Evolutionary conservation across 129 eudicot genomes (phyloP).

Genomic region (Cynara cardunculus): DNA sequence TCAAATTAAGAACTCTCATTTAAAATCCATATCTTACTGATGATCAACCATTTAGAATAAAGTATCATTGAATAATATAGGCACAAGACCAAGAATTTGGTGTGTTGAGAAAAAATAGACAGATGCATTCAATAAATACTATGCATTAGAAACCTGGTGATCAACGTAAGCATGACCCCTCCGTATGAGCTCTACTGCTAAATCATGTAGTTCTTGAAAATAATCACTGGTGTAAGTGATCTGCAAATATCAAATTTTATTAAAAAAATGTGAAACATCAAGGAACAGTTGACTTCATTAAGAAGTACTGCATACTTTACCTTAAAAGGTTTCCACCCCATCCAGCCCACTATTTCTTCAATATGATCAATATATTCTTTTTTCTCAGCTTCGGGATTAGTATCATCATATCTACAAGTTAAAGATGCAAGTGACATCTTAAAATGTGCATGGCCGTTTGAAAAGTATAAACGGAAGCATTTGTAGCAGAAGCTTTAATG

Average conservation of each 20-base stretch:
- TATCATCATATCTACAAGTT: constrained; percentile 79
- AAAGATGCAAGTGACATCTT: neutral
- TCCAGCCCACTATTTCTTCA: constrained; percentile 89
- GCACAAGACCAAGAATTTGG: neutral
- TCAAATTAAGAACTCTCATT: neutral
- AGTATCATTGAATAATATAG: neutral
- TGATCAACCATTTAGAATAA: neutral
- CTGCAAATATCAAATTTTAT: constrained; percentile 33
- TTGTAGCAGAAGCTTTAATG: neutral
- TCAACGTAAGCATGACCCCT: constrained; percentile 96
- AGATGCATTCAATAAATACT: neutral
- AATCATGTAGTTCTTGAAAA: constrained; percentile 80
- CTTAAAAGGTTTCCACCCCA: constrained; percentile 98
- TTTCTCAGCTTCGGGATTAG: constrained; percentile 99
- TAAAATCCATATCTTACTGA: neutral
- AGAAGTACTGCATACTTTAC: constrained; percentile 24
- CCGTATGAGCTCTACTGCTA: constrained; percentile 85
- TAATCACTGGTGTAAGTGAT: constrained; percentile 96
- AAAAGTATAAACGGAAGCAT: neutral
- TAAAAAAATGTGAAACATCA: neutral
- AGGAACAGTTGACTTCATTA: neutral
- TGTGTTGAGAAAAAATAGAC: neutral
- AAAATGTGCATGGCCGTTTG: neutral
- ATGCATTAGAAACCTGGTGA: constrained; percentile 64
- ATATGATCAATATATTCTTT: constrained; percentile 96